These are phyloP conservation scores for Leccinum disarticulatum DNA, from an alignment of 768 basidiomycete genomes.

Conservation along the genomic window DNA sequence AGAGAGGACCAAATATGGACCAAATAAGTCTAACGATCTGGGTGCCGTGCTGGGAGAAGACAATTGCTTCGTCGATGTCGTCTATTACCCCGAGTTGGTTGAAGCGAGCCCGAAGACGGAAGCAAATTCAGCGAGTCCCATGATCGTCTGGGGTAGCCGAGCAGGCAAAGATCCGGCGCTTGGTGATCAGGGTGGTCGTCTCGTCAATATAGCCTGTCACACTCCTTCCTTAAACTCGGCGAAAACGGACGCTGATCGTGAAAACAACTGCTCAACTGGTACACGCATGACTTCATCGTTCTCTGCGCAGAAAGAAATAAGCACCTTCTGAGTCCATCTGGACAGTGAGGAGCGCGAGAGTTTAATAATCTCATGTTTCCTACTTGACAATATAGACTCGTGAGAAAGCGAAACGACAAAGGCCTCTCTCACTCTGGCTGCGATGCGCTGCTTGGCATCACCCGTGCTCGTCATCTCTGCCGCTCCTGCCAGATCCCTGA, in stretches of 20 bases:
- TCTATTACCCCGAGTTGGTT: not conserved
- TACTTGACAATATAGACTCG: not conserved
- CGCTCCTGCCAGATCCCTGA: not conserved
- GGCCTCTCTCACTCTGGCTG: no score
- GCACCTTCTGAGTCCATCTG: not conserved
- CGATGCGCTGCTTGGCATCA: not conserved
- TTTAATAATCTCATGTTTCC: no score
- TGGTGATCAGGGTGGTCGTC: not conserved
- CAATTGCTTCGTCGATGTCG: not conserved
- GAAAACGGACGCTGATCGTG: no score
- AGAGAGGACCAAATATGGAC: not conserved
- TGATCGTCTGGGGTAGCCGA: not conserved
- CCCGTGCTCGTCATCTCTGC: no score
- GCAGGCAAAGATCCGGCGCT: not conserved
- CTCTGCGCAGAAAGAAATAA: not conserved
- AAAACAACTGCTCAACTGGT: no score
- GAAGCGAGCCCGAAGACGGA: not conserved
- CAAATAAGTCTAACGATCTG: not conserved
- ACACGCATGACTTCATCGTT: no score
- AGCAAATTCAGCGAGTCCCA: not conserved
- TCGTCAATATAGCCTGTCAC: not conserved
- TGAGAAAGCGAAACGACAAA: not conserved
- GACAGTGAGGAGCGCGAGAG: no score
- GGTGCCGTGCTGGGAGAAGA: not conserved
- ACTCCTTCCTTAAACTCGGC: not conserved